These are phyloP conservation scores for Galerina sulciceps DNA, from an alignment of 768 basidiomycete genomes.

Conservation along the genomic window DNA sequence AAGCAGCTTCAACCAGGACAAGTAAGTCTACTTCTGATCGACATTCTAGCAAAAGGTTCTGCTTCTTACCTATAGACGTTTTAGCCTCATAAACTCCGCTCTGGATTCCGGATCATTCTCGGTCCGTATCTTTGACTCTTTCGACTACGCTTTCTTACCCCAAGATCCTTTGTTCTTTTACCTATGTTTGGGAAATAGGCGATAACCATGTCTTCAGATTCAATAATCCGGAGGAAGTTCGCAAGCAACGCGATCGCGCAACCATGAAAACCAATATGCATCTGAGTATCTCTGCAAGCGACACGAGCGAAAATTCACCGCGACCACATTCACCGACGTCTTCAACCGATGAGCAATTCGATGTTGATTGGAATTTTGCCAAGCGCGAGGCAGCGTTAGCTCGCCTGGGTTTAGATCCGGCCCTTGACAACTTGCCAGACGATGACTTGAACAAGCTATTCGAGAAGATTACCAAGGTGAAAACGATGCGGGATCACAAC, in stretches of 20 bases:
- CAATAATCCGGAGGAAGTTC: slow-evolving; percentile 94
- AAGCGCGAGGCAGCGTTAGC: slow-evolving; percentile 93
- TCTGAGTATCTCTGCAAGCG: slow-evolving; percentile 65
- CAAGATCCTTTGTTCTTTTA: background rate
- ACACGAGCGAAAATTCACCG: slow-evolving; percentile 59
- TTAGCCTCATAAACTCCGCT: slow-evolving; percentile 82
- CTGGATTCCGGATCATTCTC: slow-evolving; percentile 96
- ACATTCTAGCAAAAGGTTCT: slow-evolving; percentile 4
- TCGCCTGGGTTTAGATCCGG: slow-evolving; percentile 83
- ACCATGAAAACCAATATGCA: slow-evolving; percentile 73
- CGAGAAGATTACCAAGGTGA: slow-evolving; percentile 93
- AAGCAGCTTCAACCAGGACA: slow-evolving; percentile 80
- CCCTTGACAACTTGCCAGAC: slow-evolving; percentile 91
- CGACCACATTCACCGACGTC: slow-evolving; percentile 82
- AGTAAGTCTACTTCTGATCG: slow-evolving; percentile 45
- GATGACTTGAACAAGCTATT: slow-evolving; percentile 93
- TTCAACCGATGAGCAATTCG: slow-evolving; percentile 64
- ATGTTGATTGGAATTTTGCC: slow-evolving; percentile 98
- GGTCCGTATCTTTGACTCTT: slow-evolving; percentile 52
- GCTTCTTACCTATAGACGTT: slow-evolving; percentile 22
- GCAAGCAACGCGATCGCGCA: slow-evolving; percentile 86
- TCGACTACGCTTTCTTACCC: slow-evolving; percentile 5
- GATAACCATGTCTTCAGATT: slow-evolving; percentile 98
- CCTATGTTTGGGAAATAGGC: slow-evolving; percentile 46
- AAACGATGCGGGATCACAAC: slow-evolving; percentile 83